Conservation (phyloP, 768 basidiomycete genomes). For the Lactarius hatsudake region DNA sequence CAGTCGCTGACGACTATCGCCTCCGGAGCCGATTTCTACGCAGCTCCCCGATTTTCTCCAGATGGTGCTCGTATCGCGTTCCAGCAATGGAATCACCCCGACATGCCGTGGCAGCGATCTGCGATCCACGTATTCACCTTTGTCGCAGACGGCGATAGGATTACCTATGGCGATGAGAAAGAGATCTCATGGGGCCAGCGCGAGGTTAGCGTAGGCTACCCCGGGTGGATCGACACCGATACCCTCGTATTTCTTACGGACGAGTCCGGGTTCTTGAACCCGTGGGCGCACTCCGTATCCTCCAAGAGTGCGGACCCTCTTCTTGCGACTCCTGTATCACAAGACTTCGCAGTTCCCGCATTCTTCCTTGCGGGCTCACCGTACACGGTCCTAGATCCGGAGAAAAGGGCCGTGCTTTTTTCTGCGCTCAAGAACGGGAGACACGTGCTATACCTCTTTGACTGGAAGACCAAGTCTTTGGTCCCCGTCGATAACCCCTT, state of each 20-base stretch:
- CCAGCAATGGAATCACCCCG: slow-evolving; percentile 66
- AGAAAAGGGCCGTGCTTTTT: no score
- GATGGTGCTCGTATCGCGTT: slow-evolving; percentile 58
- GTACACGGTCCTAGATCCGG: neutral
- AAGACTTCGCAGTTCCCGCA: slow-evolving; percentile 18
- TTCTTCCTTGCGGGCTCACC: slow-evolving; percentile 9
- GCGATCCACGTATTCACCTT: slow-evolving; percentile 55
- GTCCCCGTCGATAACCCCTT: no score
- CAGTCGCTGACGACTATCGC: slow-evolving; percentile 47
- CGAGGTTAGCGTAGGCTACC: slow-evolving; percentile 11
- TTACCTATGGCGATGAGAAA: neutral
- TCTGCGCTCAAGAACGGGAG: no score
- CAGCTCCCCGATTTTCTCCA: slow-evolving; percentile 54
- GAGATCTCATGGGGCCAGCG: slow-evolving; percentile 9
- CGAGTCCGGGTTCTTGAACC: slow-evolving; percentile 19
- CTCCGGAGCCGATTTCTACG: slow-evolving; percentile 71
- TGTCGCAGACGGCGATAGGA: slow-evolving; percentile 27
- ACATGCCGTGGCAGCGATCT: slow-evolving; percentile 72
- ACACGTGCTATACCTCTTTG: no score
- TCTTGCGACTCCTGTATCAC: neutral
- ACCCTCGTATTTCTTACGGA: slow-evolving; percentile 14
- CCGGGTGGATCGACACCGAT: slow-evolving; percentile 14
- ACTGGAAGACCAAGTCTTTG: no score
- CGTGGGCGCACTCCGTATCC: slow-evolving; percentile 5
- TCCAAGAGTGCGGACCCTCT: slow-evolving; percentile 2